A percentile compares a stretch with the other conserved stretches of the same genome.
Conservation (phyloP, 805 yeast genomes). For the Ogataea haglerorum region DNA sequence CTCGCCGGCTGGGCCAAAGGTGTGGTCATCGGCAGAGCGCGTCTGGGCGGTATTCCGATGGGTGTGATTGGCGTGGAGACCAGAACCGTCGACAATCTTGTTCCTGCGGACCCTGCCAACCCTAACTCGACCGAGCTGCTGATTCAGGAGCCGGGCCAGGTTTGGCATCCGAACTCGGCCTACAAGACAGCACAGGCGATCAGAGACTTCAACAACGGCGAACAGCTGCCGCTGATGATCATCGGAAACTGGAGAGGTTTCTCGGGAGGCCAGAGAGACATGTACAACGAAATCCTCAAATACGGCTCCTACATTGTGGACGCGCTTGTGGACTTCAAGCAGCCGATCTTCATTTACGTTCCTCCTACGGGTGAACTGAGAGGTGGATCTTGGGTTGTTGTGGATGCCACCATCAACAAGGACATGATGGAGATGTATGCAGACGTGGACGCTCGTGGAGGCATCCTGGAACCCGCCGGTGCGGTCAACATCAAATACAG, state of each 20-base stretch:
- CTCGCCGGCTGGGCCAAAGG: constrained; percentile 98
- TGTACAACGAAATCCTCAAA: constrained; percentile 97
- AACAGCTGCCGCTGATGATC: constrained; percentile 94
- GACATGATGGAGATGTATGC: constrained; percentile 99
- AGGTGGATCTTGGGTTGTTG: constrained; percentile 99
- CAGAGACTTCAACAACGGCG: constrained; percentile 96
- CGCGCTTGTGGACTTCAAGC: constrained; percentile 92
- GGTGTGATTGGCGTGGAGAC: constrained; percentile 98
- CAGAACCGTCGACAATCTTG: constrained; percentile 79
- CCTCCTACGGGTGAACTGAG: constrained; percentile 98
- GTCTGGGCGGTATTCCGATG: constrained; percentile 97
- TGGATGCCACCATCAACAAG: constrained; percentile 94
- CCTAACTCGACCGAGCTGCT: constrained; percentile 86
- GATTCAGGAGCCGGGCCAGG: constrained; percentile 97
- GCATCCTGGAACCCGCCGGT: constrained; percentile 98
- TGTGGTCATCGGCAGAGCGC: constrained; percentile 98
- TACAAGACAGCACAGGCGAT: constrained; percentile 99
- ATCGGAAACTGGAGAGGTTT: constrained; percentile 99
- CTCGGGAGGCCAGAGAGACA: constrained; percentile 99
- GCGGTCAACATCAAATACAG: constrained; percentile 98
- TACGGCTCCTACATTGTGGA: constrained; percentile 97
- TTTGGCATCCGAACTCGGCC: constrained; percentile 99
- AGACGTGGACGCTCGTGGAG: constrained; percentile 91
- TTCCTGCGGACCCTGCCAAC: constrained; percentile 99
- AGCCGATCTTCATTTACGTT: constrained; percentile 94